Base-by-base conservation (phyloP, 2,329 filamentous ascomycete species). In the Ceratocystis destructans region DNA sequence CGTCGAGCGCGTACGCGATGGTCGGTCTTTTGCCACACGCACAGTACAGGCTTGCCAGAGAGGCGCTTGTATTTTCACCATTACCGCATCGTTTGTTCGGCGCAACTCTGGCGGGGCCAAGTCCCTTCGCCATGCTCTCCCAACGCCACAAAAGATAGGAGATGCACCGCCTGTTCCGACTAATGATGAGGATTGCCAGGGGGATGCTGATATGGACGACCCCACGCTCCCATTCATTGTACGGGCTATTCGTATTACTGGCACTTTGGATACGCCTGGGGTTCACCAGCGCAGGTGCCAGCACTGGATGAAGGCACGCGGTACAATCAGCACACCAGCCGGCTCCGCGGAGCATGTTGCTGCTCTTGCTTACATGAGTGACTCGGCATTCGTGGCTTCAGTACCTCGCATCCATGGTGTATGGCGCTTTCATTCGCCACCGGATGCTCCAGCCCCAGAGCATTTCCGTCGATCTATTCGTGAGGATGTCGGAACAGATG, bases 31-130 rank as follows among this genome's bases (percentile, higher is more conserved):
- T 75, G 87, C 90, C 65, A 97, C 94, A 46, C 83, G 94, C 65
- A 97, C 93, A 0, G 94, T 99, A n/a, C 93, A 97, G 77, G 94
- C 94, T 41, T 82, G 91, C 33, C 94, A 99, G 78, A 82, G 86
- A 50, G 94, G 92, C 8, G 84, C 85, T 68, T 89, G 88, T 73
- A 97, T 99, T 77, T 97, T 97, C 77, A 97, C 93, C 20, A 94
- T 90, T 1, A 99, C 93, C 5, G 85, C 96, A 76, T 94, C 88
- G 69, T 97, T 99, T 74, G 87, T 88, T 73, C 81, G 84, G 20
- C 85, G 87, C 72, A 82, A 79, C 68, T 82, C 80, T 69, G 83
- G 80, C 64, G 81, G 79, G 15, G 69, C 70, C 62, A 72, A 73
- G 74, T 77, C 75, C 73, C 80, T 94, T 3, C 75, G 83, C 66